These are phyloP conservation scores for Trichoderma sp. DNA, from an alignment of 2,329 filamentous ascomycete genomes.

Conservation along the genomic window DNA sequence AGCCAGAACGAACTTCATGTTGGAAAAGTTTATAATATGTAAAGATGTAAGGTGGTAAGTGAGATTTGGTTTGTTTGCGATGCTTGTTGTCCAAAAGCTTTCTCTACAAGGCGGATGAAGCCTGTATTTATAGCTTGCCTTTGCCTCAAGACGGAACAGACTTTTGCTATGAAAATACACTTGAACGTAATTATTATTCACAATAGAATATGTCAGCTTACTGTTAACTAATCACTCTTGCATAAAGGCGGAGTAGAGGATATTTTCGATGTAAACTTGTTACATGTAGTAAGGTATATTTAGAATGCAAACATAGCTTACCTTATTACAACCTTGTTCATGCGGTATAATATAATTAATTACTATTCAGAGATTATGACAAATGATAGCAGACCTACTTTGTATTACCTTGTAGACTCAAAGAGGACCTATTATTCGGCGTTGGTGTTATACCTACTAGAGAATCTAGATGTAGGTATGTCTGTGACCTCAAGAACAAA, in stretches of 20 bases:
- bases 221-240: background rate
- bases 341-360: background rate
- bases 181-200: background rate
- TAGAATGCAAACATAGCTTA: background rate
- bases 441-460: background rate
- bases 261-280: background rate
- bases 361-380: background rate
- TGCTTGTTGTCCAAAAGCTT: background rate
- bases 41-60: background rate
- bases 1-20: conserved; percentile 5
- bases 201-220: background rate
- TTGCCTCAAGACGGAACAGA: background rate
- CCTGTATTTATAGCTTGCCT: background rate
- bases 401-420: background rate
- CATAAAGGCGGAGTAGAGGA: background rate
- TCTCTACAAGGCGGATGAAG: background rate
- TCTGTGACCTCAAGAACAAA: background rate
- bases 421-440: background rate
- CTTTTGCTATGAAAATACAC: background rate
- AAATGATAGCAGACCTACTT: background rate
- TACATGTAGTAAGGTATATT: background rate
- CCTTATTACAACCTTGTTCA: background rate
- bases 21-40: background rate
- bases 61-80: background rate
- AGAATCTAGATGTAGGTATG: background rate